Percentiles rank a stretch among this genome's conserved stretches.
Evolutionary conservation across 108 stramenopile genomes (phyloP).

Genomic region (Fistulifera solaris): DNA sequence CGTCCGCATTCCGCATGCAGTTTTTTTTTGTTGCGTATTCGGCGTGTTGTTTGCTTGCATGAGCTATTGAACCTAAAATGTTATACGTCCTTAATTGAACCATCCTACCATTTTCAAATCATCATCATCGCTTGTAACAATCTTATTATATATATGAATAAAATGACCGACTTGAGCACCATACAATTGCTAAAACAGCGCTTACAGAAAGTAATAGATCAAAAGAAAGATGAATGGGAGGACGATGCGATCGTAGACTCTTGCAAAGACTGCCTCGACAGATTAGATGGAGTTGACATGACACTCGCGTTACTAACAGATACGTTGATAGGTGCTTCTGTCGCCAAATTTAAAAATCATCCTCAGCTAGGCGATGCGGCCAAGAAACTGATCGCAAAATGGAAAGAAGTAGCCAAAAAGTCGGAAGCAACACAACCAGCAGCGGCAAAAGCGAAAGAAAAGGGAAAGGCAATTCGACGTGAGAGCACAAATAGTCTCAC

Average conservation of each 20-base stretch:
- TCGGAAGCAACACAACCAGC: constrained; percentile 13
- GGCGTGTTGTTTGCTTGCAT: too few species aligned
- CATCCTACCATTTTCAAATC: too few species aligned
- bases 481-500: neutral
- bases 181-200: constrained; percentile 1
- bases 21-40: too few species aligned
- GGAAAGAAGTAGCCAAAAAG: constrained; percentile 73
- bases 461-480: constrained; percentile 10
- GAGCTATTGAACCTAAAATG: too few species aligned
- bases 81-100: too few species aligned
- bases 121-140: too few species aligned
- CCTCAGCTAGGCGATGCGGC: constrained; percentile 37
- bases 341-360: constrained; percentile 70
- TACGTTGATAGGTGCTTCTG: constrained; percentile 73
- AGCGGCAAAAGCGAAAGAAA: constrained; percentile 5
- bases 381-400: constrained; percentile 72
- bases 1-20: too few species aligned
- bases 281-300: constrained; percentile 52
- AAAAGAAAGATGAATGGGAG: constrained; percentile 44
- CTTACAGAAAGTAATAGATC: constrained; percentile 42
- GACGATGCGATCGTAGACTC: constrained; percentile 47
- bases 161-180: neutral
- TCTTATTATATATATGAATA: too few species aligned
- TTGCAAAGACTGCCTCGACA: constrained; percentile 60
- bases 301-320: constrained; percentile 60